Evolutionary conservation across 1,139 yeast genomes (phyloP).

Genomic region (Suhomyces bokatorum): DNA sequence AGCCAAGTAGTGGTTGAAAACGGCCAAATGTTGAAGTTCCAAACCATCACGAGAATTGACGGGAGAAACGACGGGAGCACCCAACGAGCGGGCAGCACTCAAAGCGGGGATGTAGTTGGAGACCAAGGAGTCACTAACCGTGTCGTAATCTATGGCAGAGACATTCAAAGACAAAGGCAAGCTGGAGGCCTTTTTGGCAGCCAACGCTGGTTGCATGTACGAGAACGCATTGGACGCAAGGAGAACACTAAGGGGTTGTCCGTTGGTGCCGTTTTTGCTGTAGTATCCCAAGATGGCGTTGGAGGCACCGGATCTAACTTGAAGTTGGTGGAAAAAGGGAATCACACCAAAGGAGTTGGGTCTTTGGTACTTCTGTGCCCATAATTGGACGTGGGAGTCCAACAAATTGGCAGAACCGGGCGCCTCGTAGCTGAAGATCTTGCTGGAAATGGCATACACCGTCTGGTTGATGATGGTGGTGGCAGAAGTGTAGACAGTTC

Average conservation of each 20-base stretch:
- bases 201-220: conserved; percentile 59
- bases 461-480: conserved; percentile 64
- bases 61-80: conserved; percentile 74
- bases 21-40: conserved; percentile 69
- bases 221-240: conserved; percentile 69
- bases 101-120: conserved; percentile 70
- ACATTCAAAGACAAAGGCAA: conserved; percentile 72
- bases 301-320: conserved; percentile 85
- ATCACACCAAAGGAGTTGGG: conserved; percentile 55
- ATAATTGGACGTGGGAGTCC: conserved; percentile 59
- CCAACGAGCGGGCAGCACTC: conserved; percentile 61
- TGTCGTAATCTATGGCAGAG: conserved; percentile 70
- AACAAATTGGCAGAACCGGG: conserved; percentile 62
- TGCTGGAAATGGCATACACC: conserved; percentile 59
- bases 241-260: conserved; percentile 51
- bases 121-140: conserved; percentile 49
- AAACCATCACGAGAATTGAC: conserved; percentile 44
- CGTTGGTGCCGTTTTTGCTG: conserved; percentile 39
- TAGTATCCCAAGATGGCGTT: conserved; percentile 76
- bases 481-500: conserved; percentile 61
- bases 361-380: conserved; percentile 57
- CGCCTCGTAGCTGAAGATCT: conserved; percentile 70
- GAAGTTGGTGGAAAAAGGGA: conserved; percentile 61
- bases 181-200: conserved; percentile 34
- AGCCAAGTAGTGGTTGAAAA: conserved; percentile 67